Percentiles rank a stretch among this genome's conserved stretches.
phyloP scores from a whole-genome alignment of 768 basidiomycete species.

The Panellus pusillus region DNA sequence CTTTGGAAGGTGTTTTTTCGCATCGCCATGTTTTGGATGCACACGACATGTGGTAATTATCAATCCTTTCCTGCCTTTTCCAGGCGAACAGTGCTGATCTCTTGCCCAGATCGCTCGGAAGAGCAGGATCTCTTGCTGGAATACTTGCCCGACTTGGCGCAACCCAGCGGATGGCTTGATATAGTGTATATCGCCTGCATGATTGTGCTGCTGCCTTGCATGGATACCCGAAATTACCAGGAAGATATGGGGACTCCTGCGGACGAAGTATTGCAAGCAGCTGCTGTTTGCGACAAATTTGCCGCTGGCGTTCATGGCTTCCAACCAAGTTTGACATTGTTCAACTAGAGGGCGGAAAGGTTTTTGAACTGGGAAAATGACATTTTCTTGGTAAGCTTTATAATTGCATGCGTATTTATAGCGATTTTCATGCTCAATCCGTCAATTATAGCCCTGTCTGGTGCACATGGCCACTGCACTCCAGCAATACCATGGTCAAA shows the following conservation, averaged over 20 bases:
- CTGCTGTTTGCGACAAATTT: not conserved
- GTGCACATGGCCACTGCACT: too few relatives aligned
- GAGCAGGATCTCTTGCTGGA: not conserved
- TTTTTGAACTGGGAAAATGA: not conserved
- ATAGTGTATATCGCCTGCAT: conserved; percentile 1
- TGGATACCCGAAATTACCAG: not conserved
- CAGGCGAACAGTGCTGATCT: not conserved
- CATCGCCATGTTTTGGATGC: not conserved
- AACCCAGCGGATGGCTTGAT: not conserved
- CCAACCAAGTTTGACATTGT: not conserved
- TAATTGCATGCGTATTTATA: not conserved
- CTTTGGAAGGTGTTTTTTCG: conserved; percentile 2
- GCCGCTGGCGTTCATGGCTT: not conserved
- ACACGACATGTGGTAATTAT: not conserved
- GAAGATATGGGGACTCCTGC: not conserved
- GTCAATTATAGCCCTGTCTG: too few relatives aligned
- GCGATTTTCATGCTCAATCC: not conserved
- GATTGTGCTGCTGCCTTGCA: not conserved
- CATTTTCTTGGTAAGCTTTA: not conserved
- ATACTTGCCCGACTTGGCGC: not conserved
- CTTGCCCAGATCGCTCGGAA: not conserved
- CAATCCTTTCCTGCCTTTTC: not conserved
- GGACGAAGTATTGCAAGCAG: not conserved
- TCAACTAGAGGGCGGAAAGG: not conserved
- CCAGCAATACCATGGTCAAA: too few relatives aligned